phyloP scores from a whole-genome alignment of 768 basidiomycete genomes.

The Cantharellus cinnabarinus region DNA sequence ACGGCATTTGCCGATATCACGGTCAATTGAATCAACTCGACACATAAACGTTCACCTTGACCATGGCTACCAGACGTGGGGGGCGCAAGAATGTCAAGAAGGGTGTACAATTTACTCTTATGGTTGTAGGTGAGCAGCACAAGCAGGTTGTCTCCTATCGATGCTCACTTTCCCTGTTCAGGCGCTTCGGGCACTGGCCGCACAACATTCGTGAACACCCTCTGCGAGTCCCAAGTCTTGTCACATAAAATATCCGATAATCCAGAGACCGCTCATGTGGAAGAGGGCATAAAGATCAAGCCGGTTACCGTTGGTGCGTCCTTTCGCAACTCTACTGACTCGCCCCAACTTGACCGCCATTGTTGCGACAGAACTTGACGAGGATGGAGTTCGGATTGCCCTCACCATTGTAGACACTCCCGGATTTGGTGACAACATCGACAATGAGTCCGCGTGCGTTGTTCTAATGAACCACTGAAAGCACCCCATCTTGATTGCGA shows the following conservation, averaged over 20 bases:
- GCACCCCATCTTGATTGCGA: neutral
- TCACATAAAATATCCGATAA: slow-evolving; percentile 68
- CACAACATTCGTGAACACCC: slow-evolving; percentile 98
- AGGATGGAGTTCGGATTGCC: slow-evolving; percentile 94
- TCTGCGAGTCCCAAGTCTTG: slow-evolving; percentile 88
- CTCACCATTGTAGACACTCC: slow-evolving; percentile 97
- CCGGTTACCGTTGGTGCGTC: slow-evolving; percentile 76
- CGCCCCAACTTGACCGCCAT: neutral
- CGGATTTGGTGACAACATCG: slow-evolving; percentile 95
- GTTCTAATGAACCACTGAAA: neutral
- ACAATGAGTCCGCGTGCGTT: slow-evolving; percentile 84
- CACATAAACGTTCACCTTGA: neutral
- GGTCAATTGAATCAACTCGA: neutral
- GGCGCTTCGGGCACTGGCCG: slow-evolving; percentile 95
- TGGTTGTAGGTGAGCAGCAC: slow-evolving; percentile 63
- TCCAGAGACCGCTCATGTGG: slow-evolving; percentile 75
- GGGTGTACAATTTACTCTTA: slow-evolving; percentile 93
- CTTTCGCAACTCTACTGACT: neutral
- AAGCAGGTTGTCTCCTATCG: too few species aligned
- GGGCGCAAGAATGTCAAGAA: slow-evolving; percentile 80
- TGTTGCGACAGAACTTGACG: slow-evolving; percentile 60
- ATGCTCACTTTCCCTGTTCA: neutral
- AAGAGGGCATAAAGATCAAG: slow-evolving; percentile 87
- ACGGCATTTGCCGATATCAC: neutral
- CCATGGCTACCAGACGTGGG: slow-evolving; percentile 10